These are phyloP conservation scores for Arachnomyces sp. DNA, from an alignment of 2,329 filamentous ascomycete genomes.

Conservation along the genomic window DNA sequence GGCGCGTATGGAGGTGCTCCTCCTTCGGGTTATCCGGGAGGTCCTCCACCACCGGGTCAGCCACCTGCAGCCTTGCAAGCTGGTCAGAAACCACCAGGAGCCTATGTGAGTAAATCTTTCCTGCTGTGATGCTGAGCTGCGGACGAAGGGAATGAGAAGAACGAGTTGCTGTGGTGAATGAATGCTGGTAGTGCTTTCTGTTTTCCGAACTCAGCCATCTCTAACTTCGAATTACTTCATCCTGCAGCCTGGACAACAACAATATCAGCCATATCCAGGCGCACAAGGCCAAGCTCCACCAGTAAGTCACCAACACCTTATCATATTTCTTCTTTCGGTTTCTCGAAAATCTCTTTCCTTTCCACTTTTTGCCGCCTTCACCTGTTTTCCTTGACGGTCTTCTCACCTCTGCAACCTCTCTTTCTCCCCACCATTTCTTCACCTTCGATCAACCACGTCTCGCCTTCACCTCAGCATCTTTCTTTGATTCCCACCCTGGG, in stretches of 20 bases:
- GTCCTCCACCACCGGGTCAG: conserved; percentile 25
- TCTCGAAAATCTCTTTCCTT: conserved; percentile 2
- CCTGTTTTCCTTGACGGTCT: conserved; percentile 3
- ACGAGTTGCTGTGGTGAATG: conserved; percentile 3
- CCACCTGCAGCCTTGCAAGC: conserved; percentile 24
- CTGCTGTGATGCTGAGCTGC: conserved; percentile 8
- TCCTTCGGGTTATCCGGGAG: conserved; percentile 30
- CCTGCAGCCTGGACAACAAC: conserved; percentile 36
- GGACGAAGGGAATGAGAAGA: conserved; percentile 6
- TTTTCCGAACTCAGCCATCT: conserved; percentile 14
- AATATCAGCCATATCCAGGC: conserved; percentile 51
- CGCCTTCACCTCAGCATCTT: no score
- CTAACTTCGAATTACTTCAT: conserved; percentile 1
- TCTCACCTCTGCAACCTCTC: conserved; percentile 4
- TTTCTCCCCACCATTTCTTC: conserved; percentile 10
- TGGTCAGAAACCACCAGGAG: conserved; percentile 26
- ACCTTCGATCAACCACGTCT: no score
- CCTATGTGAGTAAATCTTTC: conserved; percentile 44
- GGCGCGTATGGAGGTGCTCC: conserved; percentile 28
- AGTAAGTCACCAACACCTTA: conserved; percentile 27
- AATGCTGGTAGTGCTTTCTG: background rate
- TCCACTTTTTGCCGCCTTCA: conserved; percentile 6
- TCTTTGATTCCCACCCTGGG: no score
- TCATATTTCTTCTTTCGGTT: conserved; percentile 11
- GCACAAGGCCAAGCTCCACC: conserved; percentile 21